A percentile compares a stretch with the other conserved stretches of the same genome.
phyloP scores from a whole-genome alignment of 2,329 filamentous ascomycete genomes.

The Pseudogymnoascus sp. region DNA sequence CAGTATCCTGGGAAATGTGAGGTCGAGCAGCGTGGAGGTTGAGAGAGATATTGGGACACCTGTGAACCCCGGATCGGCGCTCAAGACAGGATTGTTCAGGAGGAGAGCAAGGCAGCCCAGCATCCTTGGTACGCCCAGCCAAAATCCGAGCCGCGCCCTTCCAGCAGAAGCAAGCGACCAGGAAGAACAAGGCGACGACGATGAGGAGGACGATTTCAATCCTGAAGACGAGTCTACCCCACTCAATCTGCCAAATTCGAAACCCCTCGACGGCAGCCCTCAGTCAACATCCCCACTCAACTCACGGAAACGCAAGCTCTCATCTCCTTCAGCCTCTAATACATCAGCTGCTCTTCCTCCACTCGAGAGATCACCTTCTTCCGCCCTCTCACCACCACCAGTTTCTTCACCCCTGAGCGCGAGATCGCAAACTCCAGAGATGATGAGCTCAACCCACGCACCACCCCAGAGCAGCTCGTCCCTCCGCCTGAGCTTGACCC shows the following conservation, averaged over 20 bases:
- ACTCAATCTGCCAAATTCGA: constrained; percentile 40
- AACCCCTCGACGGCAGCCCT: constrained; percentile 21
- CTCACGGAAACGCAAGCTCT: constrained; percentile 46
- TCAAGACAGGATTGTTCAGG: constrained; percentile 49
- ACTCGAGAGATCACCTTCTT: constrained; percentile 8
- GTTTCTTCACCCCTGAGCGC: constrained; percentile 8
- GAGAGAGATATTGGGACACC: constrained; percentile 15
- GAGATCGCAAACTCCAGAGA: constrained; percentile 19
- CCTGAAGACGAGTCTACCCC: constrained; percentile 63
- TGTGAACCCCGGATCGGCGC: constrained; percentile 28
- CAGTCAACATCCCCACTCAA: constrained; percentile 28
- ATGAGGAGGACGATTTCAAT: constrained; percentile 42
- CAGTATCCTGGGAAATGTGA: constrained; percentile 26
- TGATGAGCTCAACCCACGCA: constrained; percentile 27
- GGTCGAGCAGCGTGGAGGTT: constrained; percentile 21
- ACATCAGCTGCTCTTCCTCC: constrained; percentile 19
- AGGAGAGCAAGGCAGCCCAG: constrained; percentile 51
- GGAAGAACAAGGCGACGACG: constrained; percentile 33
- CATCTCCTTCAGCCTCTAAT: constrained; percentile 22
- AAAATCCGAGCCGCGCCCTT: background rate
- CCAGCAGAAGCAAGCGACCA: constrained; percentile 27
- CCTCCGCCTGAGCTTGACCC: background rate
- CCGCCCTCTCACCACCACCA: background rate
- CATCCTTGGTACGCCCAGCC: constrained; percentile 38
- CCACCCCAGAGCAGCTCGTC: constrained; percentile 27